Base-by-base conservation (phyloP, 805 yeast genomes). In the Candida palmyrensis region DNA sequence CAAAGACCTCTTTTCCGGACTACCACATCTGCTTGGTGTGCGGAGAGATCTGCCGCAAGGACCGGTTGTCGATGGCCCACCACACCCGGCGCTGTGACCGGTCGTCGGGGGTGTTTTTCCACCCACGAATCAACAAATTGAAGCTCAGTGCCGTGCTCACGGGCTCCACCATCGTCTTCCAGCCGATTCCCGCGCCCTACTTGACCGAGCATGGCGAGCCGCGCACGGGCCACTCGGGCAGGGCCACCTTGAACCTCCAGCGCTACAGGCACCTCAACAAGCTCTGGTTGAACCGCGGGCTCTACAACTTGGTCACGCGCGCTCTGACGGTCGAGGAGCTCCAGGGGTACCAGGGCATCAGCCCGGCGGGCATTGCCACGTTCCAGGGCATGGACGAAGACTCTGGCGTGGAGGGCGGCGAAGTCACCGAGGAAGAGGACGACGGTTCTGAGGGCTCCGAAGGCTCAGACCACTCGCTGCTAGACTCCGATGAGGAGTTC, bases 121-220 rank as follows among this genome's bases (percentile, higher is more conserved):
- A 41, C 37, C 57, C 51, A 17, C 35, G 54, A 39, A 42, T 44
- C 49, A 53, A 59, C 49, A 24, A 37, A 30, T 38, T 55, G 36
- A 35, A 55, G 27, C 39, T 57, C 3, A 41, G 49, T 17, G 9
- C 23, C 48, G 55, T 4, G 47, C 46, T 24, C 11, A 16, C 12
- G 4, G 14, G n/a, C 18, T 12, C 8, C 17, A 10, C 12, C 19
- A 27, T 10, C 11, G 12, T 17, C 18, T 17, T 8, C n/a, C 23
- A 14, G 15, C 59, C 62, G 6, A 64, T 73, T 41, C 73, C 73
- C 35, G 82, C 85, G 0, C 92, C 90, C 10, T 84, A 82, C 48
- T 57, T 84, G 49, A 82, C 85, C 35, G 63, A 66, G 4, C 88
- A 82, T 53, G 94, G 94, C 15, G 92, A 84, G 51, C 71, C 80